Conservation (phyloP, 2,329 filamentous ascomycete genomes). For the Exophiala sideris region DNA sequence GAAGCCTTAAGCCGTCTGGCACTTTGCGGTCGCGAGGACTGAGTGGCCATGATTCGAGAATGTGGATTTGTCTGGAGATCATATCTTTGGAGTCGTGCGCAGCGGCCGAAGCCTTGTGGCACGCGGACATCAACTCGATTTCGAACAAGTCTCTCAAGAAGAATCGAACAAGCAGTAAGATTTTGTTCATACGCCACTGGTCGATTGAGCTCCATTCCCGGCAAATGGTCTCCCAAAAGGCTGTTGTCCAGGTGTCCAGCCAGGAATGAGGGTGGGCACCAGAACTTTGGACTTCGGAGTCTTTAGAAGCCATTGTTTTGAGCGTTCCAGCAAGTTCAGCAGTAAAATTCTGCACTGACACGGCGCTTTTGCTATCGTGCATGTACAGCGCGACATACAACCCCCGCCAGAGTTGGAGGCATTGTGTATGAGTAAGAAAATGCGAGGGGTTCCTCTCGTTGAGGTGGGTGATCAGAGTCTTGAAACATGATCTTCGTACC, state of each 20-base stretch:
- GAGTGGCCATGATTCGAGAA: conserved; percentile 36
- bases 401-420: conserved; percentile 28
- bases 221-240: conserved; percentile 69
- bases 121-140: conserved; percentile 16
- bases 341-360: conserved; percentile 26
- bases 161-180: conserved; percentile 75
- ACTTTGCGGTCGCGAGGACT: conserved; percentile 53
- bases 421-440: conserved; percentile 23
- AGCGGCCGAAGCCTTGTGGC: conserved; percentile 16
- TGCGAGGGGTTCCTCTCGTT: conserved; percentile 10
- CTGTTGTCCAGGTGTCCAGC: conserved; percentile 32
- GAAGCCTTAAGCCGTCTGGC: conserved; percentile 79
- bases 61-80: conserved; percentile 24
- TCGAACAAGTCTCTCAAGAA: conserved; percentile 23
- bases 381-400: conserved; percentile 29
- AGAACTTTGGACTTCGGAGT: not conserved
- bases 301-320: conserved; percentile 15
- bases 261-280: conserved; percentile 5
- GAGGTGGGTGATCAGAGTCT: conserved; percentile 21
- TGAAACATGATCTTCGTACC: conserved; percentile 21
- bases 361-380: conserved; percentile 28
- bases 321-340: conserved; percentile 22
- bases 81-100: conserved; percentile 13
- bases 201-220: conserved; percentile 69
- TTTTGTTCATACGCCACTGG: conserved; percentile 84